These are phyloP conservation scores for Hippophae gyantsensis DNA, from an alignment of 306 rosid genomes.

Conservation along the genomic window DNA sequence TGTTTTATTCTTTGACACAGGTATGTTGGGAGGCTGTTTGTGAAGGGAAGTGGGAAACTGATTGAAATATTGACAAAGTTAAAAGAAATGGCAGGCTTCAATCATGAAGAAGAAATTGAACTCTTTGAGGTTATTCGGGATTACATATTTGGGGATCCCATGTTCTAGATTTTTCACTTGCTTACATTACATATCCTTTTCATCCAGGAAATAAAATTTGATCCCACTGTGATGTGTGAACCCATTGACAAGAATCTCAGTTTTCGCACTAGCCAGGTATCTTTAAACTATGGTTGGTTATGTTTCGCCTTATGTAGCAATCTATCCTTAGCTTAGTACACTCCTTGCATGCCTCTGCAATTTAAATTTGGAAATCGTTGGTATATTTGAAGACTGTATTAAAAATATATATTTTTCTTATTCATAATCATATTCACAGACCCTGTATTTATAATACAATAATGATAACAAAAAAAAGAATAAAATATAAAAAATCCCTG, in stretches of 20 bases:
- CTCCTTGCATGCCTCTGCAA: too few relatives aligned
- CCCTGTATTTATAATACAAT: too few relatives aligned
- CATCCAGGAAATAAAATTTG: slow-evolving; percentile 77
- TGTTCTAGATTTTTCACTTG: background rate
- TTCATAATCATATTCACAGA: too few relatives aligned
- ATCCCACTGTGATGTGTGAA: slow-evolving; percentile 80
- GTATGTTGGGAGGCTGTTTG: slow-evolving; percentile 73
- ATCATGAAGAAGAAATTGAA: slow-evolving; percentile 65
- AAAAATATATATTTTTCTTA: too few relatives aligned
- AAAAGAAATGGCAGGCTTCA: slow-evolving; percentile 75
- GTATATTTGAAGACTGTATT: too few relatives aligned
- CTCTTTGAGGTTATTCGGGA: slow-evolving; percentile 60
- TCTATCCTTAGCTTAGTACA: too few relatives aligned
- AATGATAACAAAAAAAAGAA: too few relatives aligned
- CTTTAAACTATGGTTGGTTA: background rate
- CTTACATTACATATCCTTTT: background rate
- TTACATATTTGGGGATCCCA: background rate
- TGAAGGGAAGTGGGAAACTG: slow-evolving; percentile 54
- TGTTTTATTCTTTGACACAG: slow-evolving; percentile 24
- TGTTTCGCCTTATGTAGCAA: too few relatives aligned
- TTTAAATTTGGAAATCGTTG: too few relatives aligned
- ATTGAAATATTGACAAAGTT: slow-evolving; percentile 53
- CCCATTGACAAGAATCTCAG: slow-evolving; percentile 48
- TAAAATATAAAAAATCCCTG: too few relatives aligned
- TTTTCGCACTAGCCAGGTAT: slow-evolving; percentile 24